Evolutionary conservation across 2,329 filamentous ascomycete genomes (phyloP).

Genomic region (Colletotrichum sp.): DNA sequence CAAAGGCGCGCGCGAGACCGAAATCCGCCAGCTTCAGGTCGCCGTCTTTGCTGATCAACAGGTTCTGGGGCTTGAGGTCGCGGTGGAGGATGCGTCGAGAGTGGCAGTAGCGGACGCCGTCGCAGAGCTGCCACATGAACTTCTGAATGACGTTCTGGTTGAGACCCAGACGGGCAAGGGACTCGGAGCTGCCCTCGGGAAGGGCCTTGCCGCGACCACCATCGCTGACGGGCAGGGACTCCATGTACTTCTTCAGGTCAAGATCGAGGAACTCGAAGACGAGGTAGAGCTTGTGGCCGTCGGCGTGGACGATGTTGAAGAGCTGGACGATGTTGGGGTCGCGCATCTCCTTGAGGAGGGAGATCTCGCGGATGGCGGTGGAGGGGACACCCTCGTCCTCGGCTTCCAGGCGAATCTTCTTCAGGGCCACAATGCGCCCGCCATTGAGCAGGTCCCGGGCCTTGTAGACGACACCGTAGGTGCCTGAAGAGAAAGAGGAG

Average conservation of each 20-base stretch:
- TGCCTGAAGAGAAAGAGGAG: slow-evolving; percentile 62
- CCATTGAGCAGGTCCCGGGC: slow-evolving; percentile 82
- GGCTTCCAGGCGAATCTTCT: slow-evolving; percentile 94
- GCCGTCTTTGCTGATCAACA: slow-evolving; percentile 84
- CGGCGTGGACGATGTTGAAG: slow-evolving; percentile 91
- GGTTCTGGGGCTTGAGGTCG: slow-evolving; percentile 89
- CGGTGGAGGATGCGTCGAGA: slow-evolving; percentile 86
- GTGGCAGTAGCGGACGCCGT: slow-evolving; percentile 88
- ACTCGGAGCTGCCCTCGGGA: slow-evolving; percentile 74
- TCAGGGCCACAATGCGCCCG: slow-evolving; percentile 87
- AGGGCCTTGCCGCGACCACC: slow-evolving; percentile 86
- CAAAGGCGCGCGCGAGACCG: slow-evolving; percentile 86
- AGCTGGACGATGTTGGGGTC: slow-evolving; percentile 89
- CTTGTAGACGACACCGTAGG: slow-evolving; percentile 96
- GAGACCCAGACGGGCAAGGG: slow-evolving; percentile 72
- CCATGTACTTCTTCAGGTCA: slow-evolving; percentile 97
- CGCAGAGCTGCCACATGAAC: slow-evolving; percentile 88
- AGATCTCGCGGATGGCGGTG: slow-evolving; percentile 94
- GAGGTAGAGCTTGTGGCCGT: slow-evolving; percentile 93
- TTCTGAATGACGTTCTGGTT: slow-evolving; percentile 86
- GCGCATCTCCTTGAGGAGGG: slow-evolving; percentile 91
- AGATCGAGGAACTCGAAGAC: slow-evolving; percentile 92
- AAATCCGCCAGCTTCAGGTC: slow-evolving; percentile 94
- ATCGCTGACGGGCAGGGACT: slow-evolving; percentile 82
- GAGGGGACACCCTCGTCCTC: slow-evolving; percentile 94